Conservation (phyloP, 176 grass and related monocot genomes). For the Aegilops tauschii region DNA sequence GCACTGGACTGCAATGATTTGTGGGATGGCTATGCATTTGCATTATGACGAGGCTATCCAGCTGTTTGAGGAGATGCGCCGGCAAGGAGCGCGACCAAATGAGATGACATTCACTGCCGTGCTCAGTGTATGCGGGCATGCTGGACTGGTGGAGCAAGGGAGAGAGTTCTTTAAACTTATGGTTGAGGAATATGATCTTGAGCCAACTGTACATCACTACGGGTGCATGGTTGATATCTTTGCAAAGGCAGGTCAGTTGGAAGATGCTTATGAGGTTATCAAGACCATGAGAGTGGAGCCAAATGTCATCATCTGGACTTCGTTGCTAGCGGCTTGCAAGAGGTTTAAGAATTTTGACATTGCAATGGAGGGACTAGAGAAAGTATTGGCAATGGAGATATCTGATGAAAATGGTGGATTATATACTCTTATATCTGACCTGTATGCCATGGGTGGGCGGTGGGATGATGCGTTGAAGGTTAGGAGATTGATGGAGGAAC, state of each 20-base stretch:
- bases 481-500: slow-evolving; percentile 50
- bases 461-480: slow-evolving; percentile 47
- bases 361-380: slow-evolving; percentile 46
- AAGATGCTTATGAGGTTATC: slow-evolving; percentile 58
- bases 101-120: slow-evolving; percentile 54
- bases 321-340: slow-evolving; percentile 52
- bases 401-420: slow-evolving; percentile 45
- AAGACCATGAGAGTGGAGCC: slow-evolving; percentile 61
- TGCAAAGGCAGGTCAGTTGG: slow-evolving; percentile 53
- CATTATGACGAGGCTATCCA: slow-evolving; percentile 22
- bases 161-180: slow-evolving; percentile 44
- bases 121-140: slow-evolving; percentile 44
- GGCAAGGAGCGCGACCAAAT: slow-evolving; percentile 32
- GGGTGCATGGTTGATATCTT: slow-evolving; percentile 71
- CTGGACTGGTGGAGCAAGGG: slow-evolving; percentile 55
- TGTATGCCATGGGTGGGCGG: slow-evolving; percentile 48
- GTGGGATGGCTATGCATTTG: slow-evolving; percentile 32
- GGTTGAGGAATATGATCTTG: slow-evolving; percentile 38
- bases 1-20: slow-evolving; percentile 65
- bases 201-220: slow-evolving; percentile 61
- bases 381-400: slow-evolving; percentile 48
- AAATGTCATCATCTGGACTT: slow-evolving; percentile 61
- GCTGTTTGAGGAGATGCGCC: slow-evolving; percentile 55
- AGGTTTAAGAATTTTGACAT: slow-evolving; percentile 55
- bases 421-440: slow-evolving; percentile 47